Base-by-base conservation (phyloP, 202 grass and related monocot species). In the Alloteropsis angusta region DNA sequence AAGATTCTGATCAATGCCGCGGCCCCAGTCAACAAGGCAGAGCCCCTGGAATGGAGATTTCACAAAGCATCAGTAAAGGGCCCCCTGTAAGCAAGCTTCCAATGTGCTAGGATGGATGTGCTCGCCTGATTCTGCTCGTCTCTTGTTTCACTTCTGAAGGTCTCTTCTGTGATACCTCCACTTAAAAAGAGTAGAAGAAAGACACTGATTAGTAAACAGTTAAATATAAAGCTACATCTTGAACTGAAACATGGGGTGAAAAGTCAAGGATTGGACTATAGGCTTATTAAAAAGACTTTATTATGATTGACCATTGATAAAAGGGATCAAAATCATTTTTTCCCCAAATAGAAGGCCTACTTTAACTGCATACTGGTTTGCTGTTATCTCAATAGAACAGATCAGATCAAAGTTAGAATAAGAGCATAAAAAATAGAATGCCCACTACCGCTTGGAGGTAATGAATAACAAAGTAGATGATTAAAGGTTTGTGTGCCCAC, bases 1-100 rank as follows among this genome's bases (percentile, higher is more conserved):
- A 56, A 98, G 87, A 12, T 81, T 87, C 17, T 93, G 67, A 60
- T 98, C 95, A n/a, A 98, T 95, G 57, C 89, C 84, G 15, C 89
- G 85, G 65, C 95, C 95, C 95, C 95, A 98, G 61, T 98, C 95
- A 32, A 98, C 84, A 53, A 98, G 87, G 72, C 95, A 94, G 34
- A 98, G 67, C 19, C 89, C 92, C 92, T 98, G 85, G 54, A 95
- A 89, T 41, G 74, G 72, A 77, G 26, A 58, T 75, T 72, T 28
- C 45, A 57, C 57, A 66, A 72, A 77, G 64, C 64, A 43, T 85
- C 56, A 80, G 38, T 71, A 68, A 64, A 49, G 12, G 9, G 28
- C 9, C 46, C 47, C 42, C 25, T 42, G 47, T 15, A 67, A 52
- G 68, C 39, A 82, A 71, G 37, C 53, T 71, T 19, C 64, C 7